Percentiles rank a stretch among this genome's conserved stretches.
These are phyloP conservation scores for Fusarium albidum DNA, from an alignment of 2,329 filamentous ascomycete species.

Conservation along the genomic window DNA sequence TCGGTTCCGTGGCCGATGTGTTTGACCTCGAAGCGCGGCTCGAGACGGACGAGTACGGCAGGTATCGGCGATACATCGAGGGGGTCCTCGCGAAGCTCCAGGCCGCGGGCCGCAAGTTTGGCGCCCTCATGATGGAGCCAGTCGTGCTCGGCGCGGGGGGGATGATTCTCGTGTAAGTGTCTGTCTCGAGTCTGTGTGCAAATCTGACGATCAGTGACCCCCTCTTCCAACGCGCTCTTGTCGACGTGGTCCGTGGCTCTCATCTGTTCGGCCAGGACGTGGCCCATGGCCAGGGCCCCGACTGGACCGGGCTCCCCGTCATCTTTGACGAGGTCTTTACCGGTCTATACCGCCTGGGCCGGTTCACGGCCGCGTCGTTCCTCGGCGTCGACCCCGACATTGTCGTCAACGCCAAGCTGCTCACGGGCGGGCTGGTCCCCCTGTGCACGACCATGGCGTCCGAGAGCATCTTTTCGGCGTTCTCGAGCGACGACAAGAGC, in stretches of 20 bases:
- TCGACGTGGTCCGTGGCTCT: slow-evolving; percentile 69
- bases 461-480: slow-evolving; percentile 75
- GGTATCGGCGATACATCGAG: slow-evolving; percentile 69
- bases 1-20: slow-evolving; percentile 61
- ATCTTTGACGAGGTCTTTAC: slow-evolving; percentile 91
- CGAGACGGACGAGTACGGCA: slow-evolving; percentile 51
- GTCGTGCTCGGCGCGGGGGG: slow-evolving; percentile 83
- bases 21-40: slow-evolving; percentile 66
- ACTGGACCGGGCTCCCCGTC: slow-evolving; percentile 82
- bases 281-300: slow-evolving; percentile 32
- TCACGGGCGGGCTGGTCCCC: slow-evolving; percentile 82
- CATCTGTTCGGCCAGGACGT: slow-evolving; percentile 57
- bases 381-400: slow-evolving; percentile 76
- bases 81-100: slow-evolving; percentile 60
- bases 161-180: slow-evolving; percentile 78
- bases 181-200: too few relatives aligned
- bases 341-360: slow-evolving; percentile 81
- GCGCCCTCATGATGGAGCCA: slow-evolving; percentile 82
- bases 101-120: slow-evolving; percentile 70
- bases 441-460: slow-evolving; percentile 80
- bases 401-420: slow-evolving; percentile 81
- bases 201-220: slow-evolving; percentile 69
- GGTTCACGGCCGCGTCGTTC: slow-evolving; percentile 74
- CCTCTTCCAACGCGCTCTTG: slow-evolving; percentile 78
- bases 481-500: slow-evolving; percentile 75